Conservation (phyloP, 441 rosid species). For the Pelargonium myrrhifolium region DNA sequence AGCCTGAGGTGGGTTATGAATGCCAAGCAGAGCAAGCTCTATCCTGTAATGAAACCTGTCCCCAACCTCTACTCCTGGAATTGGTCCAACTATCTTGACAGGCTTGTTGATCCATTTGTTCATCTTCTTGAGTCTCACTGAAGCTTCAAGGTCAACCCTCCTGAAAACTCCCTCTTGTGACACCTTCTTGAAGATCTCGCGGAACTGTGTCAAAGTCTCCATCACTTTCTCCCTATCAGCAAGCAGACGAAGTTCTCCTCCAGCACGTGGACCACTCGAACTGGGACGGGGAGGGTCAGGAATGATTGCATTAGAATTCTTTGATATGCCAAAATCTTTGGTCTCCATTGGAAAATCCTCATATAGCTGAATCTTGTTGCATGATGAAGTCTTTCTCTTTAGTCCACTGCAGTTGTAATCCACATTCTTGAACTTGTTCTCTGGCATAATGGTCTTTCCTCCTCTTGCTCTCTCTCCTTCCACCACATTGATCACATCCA, state of each 20-base stretch:
- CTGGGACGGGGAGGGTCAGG: too few relatives aligned
- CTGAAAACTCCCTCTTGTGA: background rate
- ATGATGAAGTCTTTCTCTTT: background rate
- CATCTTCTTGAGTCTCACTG: background rate
- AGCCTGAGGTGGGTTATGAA: constrained; percentile 9
- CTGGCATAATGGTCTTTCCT: too few relatives aligned
- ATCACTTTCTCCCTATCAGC: background rate
- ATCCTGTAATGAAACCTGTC: constrained; percentile 19
- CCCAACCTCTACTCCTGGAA: constrained; percentile 21
- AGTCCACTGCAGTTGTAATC: background rate
- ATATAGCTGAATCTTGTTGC: background rate
- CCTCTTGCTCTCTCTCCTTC: too few relatives aligned
- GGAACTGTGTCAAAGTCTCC: background rate
- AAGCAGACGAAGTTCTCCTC: background rate
- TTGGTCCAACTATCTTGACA: constrained; percentile 10
- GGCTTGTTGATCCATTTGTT: background rate
- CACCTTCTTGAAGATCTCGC: background rate
- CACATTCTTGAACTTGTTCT: background rate
- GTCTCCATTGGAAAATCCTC: background rate
- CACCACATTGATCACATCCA: too few relatives aligned
- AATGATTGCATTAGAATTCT: background rate
- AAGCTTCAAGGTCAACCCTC: constrained; percentile 14
- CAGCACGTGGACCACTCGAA: background rate
- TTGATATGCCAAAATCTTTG: background rate
- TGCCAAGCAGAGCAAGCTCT: constrained; percentile 12